A percentile compares a stretch with the other conserved stretches of the same genome.
Evolutionary conservation across 2,329 filamentous ascomycete species (phyloP).

Genomic region (Colletotrichum tabaci): DNA sequence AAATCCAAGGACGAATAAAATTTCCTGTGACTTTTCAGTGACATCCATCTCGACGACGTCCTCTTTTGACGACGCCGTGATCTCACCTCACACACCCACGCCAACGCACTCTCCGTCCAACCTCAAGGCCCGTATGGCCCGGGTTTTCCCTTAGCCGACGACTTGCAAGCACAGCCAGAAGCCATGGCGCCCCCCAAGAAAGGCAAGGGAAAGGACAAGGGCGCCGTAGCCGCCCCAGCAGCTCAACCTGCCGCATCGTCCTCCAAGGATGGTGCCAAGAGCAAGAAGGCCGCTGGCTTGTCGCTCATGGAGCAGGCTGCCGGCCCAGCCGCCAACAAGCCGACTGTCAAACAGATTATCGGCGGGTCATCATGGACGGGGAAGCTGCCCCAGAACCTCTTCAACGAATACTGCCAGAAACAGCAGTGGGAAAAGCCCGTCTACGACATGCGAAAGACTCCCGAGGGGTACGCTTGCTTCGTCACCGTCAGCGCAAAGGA

Average conservation of each 20-base stretch:
- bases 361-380: slow-evolving; percentile 97
- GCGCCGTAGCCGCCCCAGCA: slow-evolving; percentile 54
- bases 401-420: slow-evolving; percentile 95
- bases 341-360: slow-evolving; percentile 84
- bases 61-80: slow-evolving; percentile 11
- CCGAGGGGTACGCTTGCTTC: slow-evolving; percentile 83
- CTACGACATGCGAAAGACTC: slow-evolving; percentile 84
- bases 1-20: slow-evolving; percentile 32
- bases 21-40: slow-evolving; percentile 14
- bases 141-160: background rate
- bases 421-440: slow-evolving; percentile 96
- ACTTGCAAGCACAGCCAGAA: slow-evolving; percentile 15
- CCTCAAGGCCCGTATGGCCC: slow-evolving; percentile 5
- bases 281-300: slow-evolving; percentile 55
- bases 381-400: slow-evolving; percentile 92
- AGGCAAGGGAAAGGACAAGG: slow-evolving; percentile 61
- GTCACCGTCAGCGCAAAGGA: slow-evolving; percentile 85
- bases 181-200: slow-evolving; percentile 39
- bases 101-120: background rate
- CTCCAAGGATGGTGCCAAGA: slow-evolving; percentile 68
- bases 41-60: slow-evolving; percentile 16
- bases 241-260: slow-evolving; percentile 48
- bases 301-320: slow-evolving; percentile 52
- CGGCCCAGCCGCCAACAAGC: slow-evolving; percentile 59
- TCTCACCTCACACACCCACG: background rate